Percentiles rank a stretch among this genome's conserved stretches.
These are phyloP conservation scores for Kwoniella bestiolae DNA, from an alignment of 768 basidiomycete species.

Conservation along the genomic window DNA sequence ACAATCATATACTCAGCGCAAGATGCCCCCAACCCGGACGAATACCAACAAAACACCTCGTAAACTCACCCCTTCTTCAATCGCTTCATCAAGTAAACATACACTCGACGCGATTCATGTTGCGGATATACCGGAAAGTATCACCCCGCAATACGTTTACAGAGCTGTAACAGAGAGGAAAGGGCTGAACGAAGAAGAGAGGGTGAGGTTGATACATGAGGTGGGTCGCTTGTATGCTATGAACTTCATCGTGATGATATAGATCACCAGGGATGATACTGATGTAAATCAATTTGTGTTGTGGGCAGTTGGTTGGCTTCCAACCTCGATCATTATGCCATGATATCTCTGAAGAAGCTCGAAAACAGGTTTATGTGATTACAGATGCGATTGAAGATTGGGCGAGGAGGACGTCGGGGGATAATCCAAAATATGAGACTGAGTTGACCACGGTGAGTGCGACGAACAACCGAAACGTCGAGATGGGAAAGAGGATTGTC, in stretches of 20 bases:
- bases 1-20: not conserved
- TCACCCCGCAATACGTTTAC: constrained; percentile 43
- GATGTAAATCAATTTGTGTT: not conserved
- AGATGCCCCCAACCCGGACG: constrained; percentile 10
- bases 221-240: constrained; percentile 34
- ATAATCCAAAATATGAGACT: constrained; percentile 48
- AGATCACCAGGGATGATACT: constrained; percentile 39
- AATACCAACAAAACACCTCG: constrained; percentile 10
- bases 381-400: constrained; percentile 74
- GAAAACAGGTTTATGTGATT: constrained; percentile 75
- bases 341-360: constrained; percentile 81
- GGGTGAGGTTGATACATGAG: constrained; percentile 46
- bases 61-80: not conserved
- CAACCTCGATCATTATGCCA: constrained; percentile 82
- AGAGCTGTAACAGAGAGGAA: not conserved
- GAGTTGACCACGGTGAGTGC: constrained; percentile 41
- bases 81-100: constrained; percentile 29
- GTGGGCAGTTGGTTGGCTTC: constrained; percentile 73
- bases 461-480: too few species aligned
- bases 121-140: constrained; percentile 29
- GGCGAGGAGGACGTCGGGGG: constrained; percentile 23
- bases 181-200: constrained; percentile 37
- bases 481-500: too few species aligned
- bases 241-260: not conserved
- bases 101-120: constrained; percentile 31